Evolutionary conservation across 805 yeast species (phyloP).

Genomic region (Yarrowia sp.): DNA sequence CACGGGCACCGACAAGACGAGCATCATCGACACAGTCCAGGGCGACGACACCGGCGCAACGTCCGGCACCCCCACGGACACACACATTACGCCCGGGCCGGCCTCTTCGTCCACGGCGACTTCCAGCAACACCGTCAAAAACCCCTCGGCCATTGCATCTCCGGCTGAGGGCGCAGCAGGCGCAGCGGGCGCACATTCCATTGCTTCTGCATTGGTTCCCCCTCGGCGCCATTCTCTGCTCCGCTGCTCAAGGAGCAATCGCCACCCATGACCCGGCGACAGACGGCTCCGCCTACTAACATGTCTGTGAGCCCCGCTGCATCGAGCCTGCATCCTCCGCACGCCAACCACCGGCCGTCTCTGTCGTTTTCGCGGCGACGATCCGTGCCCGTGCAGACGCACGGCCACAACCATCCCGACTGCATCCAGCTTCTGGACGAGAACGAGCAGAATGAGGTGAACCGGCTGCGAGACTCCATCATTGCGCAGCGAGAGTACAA

Average conservation of each 20-base stretch:
- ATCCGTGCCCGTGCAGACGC: constrained; percentile 7
- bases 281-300: constrained; percentile 16
- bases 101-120: neutral
- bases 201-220: neutral
- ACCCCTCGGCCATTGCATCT: constrained; percentile 11
- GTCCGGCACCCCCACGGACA: neutral
- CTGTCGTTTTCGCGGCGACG: constrained; percentile 20
- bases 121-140: neutral
- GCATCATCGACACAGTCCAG: neutral
- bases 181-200: too few relatives aligned
- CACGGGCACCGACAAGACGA: neutral
- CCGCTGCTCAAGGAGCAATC: constrained; percentile 15
- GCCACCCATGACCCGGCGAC: constrained; percentile 13
- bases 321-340: neutral
- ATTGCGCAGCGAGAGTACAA: constrained; percentile 36
- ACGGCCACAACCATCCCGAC: constrained; percentile 13
- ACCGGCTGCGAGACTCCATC: constrained; percentile 36
- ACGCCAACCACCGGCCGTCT: neutral
- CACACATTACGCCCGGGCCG: neutral
- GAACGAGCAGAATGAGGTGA: constrained; percentile 30
- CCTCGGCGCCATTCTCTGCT: neutral
- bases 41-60: neutral
- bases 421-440: constrained; percentile 22
- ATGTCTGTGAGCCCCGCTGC: neutral
- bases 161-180: neutral